Percentiles rank a stretch among this genome's conserved stretches.
These are phyloP conservation scores for Chrysopogon serrulatus DNA, from an alignment of 176 grass and related monocot genomes.

Conservation along the genomic window DNA sequence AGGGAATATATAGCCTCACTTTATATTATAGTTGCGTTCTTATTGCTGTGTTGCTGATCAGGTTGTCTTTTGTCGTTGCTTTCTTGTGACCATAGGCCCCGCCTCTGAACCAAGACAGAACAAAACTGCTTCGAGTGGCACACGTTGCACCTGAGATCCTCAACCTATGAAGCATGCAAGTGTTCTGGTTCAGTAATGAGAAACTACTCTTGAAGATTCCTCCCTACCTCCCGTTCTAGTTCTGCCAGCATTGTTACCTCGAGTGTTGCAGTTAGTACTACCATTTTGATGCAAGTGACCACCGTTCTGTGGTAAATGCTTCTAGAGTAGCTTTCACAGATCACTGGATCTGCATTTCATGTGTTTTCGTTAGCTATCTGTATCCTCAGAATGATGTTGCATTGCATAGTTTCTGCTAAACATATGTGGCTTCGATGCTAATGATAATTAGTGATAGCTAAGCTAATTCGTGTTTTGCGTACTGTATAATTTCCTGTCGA, in stretches of 20 bases:
- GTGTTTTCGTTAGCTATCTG: background rate
- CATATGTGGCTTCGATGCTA: background rate
- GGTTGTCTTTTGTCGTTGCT: background rate
- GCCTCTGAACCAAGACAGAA: background rate
- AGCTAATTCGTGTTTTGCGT: background rate
- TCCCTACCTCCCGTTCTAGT: background rate
- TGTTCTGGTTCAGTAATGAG: background rate
- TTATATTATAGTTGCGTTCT: background rate
- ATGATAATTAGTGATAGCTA: background rate
- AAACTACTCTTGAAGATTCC: background rate
- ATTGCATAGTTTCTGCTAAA: background rate
- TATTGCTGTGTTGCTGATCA: background rate
- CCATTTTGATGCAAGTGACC: background rate
- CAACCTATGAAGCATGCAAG: background rate
- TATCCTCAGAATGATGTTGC: background rate
- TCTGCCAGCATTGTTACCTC: background rate
- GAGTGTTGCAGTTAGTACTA: background rate
- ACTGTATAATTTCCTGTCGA: background rate
- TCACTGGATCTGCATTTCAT: background rate
- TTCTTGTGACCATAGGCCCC: background rate
- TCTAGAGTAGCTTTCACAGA: background rate
- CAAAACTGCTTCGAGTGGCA: background rate
- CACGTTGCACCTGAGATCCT: background rate
- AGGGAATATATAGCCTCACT: background rate
- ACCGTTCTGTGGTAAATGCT: background rate